phyloP scores from a whole-genome alignment of 768 basidiomycete genomes.

The Auriscalpium orientale region DNA sequence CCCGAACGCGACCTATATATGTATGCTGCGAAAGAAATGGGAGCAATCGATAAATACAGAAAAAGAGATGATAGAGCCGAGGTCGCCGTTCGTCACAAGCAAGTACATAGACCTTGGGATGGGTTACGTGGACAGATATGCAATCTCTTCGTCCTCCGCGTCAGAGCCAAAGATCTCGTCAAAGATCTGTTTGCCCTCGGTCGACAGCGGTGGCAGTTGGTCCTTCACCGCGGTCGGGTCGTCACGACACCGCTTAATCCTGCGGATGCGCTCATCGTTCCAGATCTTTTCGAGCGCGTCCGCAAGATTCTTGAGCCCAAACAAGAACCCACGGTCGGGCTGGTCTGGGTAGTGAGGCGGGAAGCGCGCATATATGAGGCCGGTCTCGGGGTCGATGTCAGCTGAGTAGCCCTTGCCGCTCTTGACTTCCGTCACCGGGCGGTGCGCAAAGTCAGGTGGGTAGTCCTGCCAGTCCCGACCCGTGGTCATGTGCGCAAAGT shows the following conservation, averaged over 20 bases:
- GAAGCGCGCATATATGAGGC: constrained; percentile 84
- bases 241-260: constrained; percentile 49
- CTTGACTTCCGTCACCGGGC: constrained; percentile 36
- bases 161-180: constrained; percentile 53
- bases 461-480: constrained; percentile 82
- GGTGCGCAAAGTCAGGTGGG: constrained; percentile 37
- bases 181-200: constrained; percentile 76
- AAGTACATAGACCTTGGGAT: not conserved
- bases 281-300: constrained; percentile 76
- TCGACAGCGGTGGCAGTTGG: constrained; percentile 56
- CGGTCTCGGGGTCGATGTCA: constrained; percentile 74
- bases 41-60: not conserved
- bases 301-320: constrained; percentile 78
- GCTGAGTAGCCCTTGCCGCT: constrained; percentile 72
- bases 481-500: constrained; percentile 98
- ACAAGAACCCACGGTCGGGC: constrained; percentile 91
- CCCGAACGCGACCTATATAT: not conserved
- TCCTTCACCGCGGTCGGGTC: constrained; percentile 36
- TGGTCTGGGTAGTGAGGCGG: constrained; percentile 85
- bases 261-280: constrained; percentile 72
- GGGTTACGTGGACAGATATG: constrained; percentile 62
- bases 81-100: not conserved
- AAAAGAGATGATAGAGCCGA: not conserved
- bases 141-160: constrained; percentile 52
- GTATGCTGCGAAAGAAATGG: not conserved